A percentile compares a stretch with the other conserved stretches of the same genome.
Conservation (phyloP, 306 rosid species). For the Vigna hirtella region DNA sequence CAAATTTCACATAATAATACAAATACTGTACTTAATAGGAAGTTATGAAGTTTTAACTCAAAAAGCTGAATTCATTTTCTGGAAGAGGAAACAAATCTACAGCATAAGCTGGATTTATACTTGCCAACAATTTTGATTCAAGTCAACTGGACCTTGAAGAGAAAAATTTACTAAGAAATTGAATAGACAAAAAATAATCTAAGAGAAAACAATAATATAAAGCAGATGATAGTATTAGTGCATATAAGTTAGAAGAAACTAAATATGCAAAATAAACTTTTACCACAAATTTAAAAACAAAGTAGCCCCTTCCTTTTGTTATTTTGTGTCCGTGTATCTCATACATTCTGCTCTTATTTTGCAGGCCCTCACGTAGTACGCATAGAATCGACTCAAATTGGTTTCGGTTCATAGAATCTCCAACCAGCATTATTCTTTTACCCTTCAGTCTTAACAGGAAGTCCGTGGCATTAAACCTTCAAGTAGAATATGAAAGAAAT, state of each 20-base stretch:
- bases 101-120: constrained; percentile 9
- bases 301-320: constrained; percentile 92
- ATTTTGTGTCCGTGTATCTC: constrained; percentile 84
- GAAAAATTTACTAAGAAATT: constrained; percentile 6
- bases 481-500: constrained; percentile 49
- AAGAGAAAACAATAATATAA: not conserved
- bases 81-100: not conserved
- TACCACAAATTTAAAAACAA: constrained; percentile 84
- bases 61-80: constrained; percentile 30
- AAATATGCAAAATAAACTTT: not conserved
- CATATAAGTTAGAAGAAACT: constrained; percentile 1
- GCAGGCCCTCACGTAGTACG: constrained; percentile 78
- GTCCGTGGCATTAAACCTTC: constrained; percentile 91
- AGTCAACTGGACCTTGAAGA: constrained; percentile 33
- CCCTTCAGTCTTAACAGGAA: constrained; percentile 83
- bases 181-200: not conserved
- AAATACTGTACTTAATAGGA: constrained; percentile 10
- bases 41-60: not conserved
- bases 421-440: constrained; percentile 83
- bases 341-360: constrained; percentile 82
- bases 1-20: constrained; percentile 30
- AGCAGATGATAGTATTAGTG: constrained; percentile 18
- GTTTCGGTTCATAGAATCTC: constrained; percentile 96
- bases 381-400: constrained; percentile 95
- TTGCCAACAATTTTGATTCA: constrained; percentile 13